Evolutionary conservation across 1,284 basidiomycete species (phyloP).

Genomic region (Puccinia polysora): DNA sequence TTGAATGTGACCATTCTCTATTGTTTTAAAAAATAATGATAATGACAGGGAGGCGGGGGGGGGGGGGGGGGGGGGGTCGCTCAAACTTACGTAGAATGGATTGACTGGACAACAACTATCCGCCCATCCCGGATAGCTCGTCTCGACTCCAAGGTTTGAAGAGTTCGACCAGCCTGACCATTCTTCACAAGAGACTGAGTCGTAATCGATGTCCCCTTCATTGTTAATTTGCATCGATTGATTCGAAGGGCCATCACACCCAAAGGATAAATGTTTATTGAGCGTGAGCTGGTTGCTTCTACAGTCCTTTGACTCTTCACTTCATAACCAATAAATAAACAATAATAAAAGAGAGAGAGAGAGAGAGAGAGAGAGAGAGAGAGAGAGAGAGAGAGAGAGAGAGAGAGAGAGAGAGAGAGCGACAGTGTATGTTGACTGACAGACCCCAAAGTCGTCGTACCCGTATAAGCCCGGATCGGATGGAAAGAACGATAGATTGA

Average conservation of each 20-base stretch:
- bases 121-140: conserved; percentile 20
- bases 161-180: conserved; percentile 35
- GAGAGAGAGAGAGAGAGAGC: not conserved
- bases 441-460: conserved; percentile 37
- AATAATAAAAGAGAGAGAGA: not conserved
- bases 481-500: conserved; percentile 36
- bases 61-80: no score
- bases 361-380: no score
- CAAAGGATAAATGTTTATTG: no score
- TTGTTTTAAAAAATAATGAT: no score
- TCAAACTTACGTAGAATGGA: conserved; percentile 24
- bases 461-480: conserved; percentile 13
- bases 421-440: not conserved
- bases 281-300: no score
- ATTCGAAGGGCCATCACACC: no score
- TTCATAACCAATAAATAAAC: not conserved
- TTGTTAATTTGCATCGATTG: not conserved
- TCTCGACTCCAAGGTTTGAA: conserved; percentile 10
- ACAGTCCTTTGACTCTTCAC: no score
- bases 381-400: not conserved
- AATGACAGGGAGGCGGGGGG: no score
- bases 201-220: conserved; percentile 29
- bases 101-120: conserved; percentile 28
- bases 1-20: no score
- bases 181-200: conserved; percentile 26